These are phyloP conservation scores for Podaxis sp. DNA, from an alignment of 768 basidiomycete species.

Conservation along the genomic window DNA sequence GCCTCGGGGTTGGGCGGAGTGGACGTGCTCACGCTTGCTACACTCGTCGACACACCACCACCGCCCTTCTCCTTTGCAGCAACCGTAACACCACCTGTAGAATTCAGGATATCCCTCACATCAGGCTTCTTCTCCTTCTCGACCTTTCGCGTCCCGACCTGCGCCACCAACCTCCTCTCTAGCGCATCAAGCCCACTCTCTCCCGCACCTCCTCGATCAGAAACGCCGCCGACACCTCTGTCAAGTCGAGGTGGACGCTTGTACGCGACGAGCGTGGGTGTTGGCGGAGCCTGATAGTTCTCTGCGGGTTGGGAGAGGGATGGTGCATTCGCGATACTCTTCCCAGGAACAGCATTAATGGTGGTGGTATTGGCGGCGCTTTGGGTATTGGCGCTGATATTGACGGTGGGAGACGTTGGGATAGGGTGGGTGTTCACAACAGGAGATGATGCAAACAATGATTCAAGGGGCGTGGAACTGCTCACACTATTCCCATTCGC, in stretches of 20 bases:
- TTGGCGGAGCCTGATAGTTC: slow-evolving; percentile 35
- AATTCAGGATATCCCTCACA: slow-evolving; percentile 25
- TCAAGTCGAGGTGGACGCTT: slow-evolving; percentile 18
- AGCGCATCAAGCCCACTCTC: slow-evolving; percentile 71
- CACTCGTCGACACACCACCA: not conserved
- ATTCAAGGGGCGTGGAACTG: not conserved
- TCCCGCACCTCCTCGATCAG: slow-evolving; percentile 14
- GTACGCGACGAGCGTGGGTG: slow-evolving; percentile 42
- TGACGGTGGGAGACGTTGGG: not conserved
- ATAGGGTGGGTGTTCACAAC: not conserved
- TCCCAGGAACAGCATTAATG: not conserved
- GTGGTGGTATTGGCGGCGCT: not conserved
- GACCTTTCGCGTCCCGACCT: slow-evolving; percentile 66
- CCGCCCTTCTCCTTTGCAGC: not conserved
- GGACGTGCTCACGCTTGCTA: not conserved
- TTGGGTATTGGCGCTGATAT: not conserved
- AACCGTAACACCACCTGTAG: not conserved
- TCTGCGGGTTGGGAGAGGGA: slow-evolving; percentile 9
- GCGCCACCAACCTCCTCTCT: slow-evolving; percentile 60
- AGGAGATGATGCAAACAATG: not conserved
- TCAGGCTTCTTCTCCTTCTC: slow-evolving; percentile 26
- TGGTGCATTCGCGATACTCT: not conserved
- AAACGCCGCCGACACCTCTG: not conserved
- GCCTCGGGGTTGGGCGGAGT: slow-evolving; percentile 32
- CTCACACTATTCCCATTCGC: not conserved